Percentiles rank a stretch among this genome's conserved stretches.
Conservation (phyloP, 2,329 filamentous ascomycete genomes). For the Venturia nashicola region DNA sequence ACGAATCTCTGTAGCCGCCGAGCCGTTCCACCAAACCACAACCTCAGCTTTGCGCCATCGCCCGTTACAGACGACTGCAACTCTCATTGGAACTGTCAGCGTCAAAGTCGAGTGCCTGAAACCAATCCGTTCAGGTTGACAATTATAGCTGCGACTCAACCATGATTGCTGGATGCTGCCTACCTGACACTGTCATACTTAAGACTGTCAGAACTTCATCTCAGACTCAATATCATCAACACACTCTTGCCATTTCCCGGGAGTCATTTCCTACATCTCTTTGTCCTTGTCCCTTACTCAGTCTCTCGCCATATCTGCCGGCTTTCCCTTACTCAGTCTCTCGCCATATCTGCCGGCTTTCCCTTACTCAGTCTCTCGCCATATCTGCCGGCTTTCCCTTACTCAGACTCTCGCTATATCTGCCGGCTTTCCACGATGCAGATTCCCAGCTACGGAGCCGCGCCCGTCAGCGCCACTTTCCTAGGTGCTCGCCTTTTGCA, state of each 20-base stretch:
- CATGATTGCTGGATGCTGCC: background rate
- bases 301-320: conserved; percentile 18
- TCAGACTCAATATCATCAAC: background rate
- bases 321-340: conserved; percentile 17
- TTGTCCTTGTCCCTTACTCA: conserved; percentile 20
- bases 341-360: conserved; percentile 21
- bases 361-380: conserved; percentile 14
- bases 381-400: conserved; percentile 22
- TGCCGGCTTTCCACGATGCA: conserved; percentile 38
- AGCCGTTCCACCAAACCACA: background rate
- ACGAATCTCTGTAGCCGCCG: conserved; percentile 11
- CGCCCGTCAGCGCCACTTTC: conserved; percentile 62
- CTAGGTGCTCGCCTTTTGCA: conserved; percentile 60
- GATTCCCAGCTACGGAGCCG: conserved; percentile 52
- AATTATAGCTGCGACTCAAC: conserved; percentile 4
- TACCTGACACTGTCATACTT: conserved; percentile 5
- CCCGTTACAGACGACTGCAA: background rate
- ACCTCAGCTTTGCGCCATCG: background rate
- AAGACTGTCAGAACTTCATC: conserved; percentile 1
- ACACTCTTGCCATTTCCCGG: conserved; percentile 18
- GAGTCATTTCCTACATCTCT: conserved; percentile 20
- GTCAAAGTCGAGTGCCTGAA: conserved; percentile 1
- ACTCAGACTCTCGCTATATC: conserved; percentile 16
- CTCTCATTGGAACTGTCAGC: conserved; percentile 7
- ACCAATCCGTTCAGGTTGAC: background rate